phyloP scores from a whole-genome alignment of 495 filamentous ascomycete species.

The Haplographium delicatum region DNA sequence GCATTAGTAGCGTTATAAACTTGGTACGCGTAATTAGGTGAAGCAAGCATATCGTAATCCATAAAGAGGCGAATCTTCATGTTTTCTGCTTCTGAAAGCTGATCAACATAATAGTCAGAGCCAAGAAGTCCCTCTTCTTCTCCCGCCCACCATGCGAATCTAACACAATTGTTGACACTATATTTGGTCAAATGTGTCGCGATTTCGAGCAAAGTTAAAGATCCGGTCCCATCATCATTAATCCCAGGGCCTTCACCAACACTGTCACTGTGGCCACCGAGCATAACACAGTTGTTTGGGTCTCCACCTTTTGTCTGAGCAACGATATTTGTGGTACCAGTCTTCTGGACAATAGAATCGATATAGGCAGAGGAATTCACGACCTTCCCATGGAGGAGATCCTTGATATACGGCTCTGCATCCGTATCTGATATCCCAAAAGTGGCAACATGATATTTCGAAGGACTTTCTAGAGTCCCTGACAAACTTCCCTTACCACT shows the following conservation, averaged over 20 bases:
- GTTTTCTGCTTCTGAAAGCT: constrained; percentile 43
- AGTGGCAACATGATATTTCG: constrained; percentile 49
- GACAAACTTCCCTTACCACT: constrained; percentile 40
- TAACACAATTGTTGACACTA: constrained; percentile 49
- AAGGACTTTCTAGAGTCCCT: constrained; percentile 50
- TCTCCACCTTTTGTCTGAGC: constrained; percentile 50
- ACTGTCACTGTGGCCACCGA: constrained; percentile 51
- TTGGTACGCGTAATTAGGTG: constrained; percentile 50
- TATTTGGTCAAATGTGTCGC: constrained; percentile 45
- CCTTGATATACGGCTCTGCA: constrained; percentile 40
- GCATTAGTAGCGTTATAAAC: constrained; percentile 44
- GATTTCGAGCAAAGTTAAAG: constrained; percentile 48
- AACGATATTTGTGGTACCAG: constrained; percentile 47
- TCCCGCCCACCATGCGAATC: constrained; percentile 53
- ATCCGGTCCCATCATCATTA: constrained; percentile 50
- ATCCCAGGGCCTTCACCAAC: constrained; percentile 44
- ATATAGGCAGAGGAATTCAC: constrained; percentile 52
- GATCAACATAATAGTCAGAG: constrained; percentile 48
- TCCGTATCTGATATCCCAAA: constrained; percentile 50
- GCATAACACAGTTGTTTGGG: constrained; percentile 51
- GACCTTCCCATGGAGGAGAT: constrained; percentile 40
- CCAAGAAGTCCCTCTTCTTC: constrained; percentile 57
- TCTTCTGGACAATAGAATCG: constrained; percentile 40
- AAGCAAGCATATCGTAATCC: constrained; percentile 57
- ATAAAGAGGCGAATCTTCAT: constrained; percentile 52